Evolutionary conservation across 768 basidiomycete genomes (phyloP).

Genomic region (Podaxis sp.): DNA sequence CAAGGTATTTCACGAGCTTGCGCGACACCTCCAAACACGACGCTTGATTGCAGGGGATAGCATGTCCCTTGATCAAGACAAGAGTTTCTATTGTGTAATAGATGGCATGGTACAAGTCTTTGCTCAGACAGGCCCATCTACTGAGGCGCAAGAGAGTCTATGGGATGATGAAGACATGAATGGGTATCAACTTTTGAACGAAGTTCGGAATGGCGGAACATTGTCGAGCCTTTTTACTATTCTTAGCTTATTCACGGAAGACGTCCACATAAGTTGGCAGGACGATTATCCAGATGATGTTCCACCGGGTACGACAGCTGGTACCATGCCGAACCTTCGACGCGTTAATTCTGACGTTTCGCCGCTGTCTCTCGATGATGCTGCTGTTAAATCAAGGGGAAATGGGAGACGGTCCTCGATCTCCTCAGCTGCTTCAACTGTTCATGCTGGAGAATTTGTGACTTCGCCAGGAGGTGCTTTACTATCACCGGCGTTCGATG

Average conservation of each 20-base stretch:
- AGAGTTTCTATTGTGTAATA: conserved; percentile 96
- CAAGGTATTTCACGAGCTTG: conserved; percentile 95
- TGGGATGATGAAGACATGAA: conserved; percentile 91
- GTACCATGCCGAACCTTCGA: conserved; percentile 19
- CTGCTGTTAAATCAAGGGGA: conserved; percentile 20
- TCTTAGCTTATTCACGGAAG: conserved; percentile 93
- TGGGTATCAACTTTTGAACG: conserved; percentile 94
- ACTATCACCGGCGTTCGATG: conserved; percentile 5
- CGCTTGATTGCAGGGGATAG: conserved; percentile 96
- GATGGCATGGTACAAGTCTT: conserved; percentile 97
- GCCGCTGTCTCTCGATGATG: conserved; percentile 45
- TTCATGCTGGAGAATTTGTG: conserved; percentile 43
- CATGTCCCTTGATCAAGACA: conserved; percentile 85
- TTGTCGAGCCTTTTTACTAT: conserved; percentile 96
- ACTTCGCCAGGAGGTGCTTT: conserved; percentile 21
- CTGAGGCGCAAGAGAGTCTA: conserved; percentile 46
- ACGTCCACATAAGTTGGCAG: conserved; percentile 91
- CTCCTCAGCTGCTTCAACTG: conserved; percentile 69
- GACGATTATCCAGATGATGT: conserved; percentile 46
- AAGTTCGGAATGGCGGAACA: conserved; percentile 94
- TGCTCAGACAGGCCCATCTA: conserved; percentile 61
- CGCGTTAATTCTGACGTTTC: conserved; percentile 68
- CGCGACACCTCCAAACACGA: conserved; percentile 92
- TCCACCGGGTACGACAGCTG: conserved; percentile 21
- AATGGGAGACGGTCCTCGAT: conserved; percentile 51